A percentile compares a stretch with the other conserved stretches of the same genome.
phyloP scores from a whole-genome alignment of 2,329 filamentous ascomycete genomes.

The Fusarium nematophilum region DNA sequence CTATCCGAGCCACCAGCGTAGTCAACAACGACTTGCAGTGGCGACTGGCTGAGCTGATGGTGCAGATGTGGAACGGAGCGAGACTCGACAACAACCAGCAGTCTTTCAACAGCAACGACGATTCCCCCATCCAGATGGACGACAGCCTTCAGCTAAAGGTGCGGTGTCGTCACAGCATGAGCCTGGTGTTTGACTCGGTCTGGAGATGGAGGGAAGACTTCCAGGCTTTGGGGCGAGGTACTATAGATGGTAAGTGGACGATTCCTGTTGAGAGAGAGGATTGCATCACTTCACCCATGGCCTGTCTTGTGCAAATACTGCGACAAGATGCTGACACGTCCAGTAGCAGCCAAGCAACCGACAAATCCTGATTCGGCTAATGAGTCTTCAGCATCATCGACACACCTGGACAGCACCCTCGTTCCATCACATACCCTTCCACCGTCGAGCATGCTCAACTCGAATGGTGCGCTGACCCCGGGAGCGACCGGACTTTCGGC shows the following conservation, averaged over 20 bases:
- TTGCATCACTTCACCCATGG: constrained; percentile 30
- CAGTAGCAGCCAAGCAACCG: constrained; percentile 79
- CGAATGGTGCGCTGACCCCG: constrained; percentile 66
- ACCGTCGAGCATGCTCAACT: constrained; percentile 59
- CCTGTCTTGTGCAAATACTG: constrained; percentile 29
- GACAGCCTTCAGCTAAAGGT: constrained; percentile 83
- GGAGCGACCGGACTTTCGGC: constrained; percentile 59
- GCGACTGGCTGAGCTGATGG: constrained; percentile 85
- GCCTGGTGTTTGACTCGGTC: constrained; percentile 84
- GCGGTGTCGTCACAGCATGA: constrained; percentile 87
- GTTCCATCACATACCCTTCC: constrained; percentile 55
- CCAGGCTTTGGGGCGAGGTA: constrained; percentile 75
- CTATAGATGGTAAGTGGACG: constrained; percentile 72
- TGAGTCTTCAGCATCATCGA: constrained; percentile 77
- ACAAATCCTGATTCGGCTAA: constrained; percentile 85
- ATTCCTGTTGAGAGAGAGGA: constrained; percentile 40
- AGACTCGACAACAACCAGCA: constrained; percentile 62
- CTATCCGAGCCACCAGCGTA: constrained; percentile 78
- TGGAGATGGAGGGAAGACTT: constrained; percentile 89
- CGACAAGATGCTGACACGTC: constrained; percentile 34
- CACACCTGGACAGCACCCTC: constrained; percentile 71
- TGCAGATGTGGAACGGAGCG: constrained; percentile 85
- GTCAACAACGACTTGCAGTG: constrained; percentile 83
- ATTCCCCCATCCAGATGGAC: constrained; percentile 66
- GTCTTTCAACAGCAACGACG: constrained; percentile 61